Base-by-base conservation (phyloP, 2,329 filamentous ascomycete species). In the Arthrobotrys iridis region DNA sequence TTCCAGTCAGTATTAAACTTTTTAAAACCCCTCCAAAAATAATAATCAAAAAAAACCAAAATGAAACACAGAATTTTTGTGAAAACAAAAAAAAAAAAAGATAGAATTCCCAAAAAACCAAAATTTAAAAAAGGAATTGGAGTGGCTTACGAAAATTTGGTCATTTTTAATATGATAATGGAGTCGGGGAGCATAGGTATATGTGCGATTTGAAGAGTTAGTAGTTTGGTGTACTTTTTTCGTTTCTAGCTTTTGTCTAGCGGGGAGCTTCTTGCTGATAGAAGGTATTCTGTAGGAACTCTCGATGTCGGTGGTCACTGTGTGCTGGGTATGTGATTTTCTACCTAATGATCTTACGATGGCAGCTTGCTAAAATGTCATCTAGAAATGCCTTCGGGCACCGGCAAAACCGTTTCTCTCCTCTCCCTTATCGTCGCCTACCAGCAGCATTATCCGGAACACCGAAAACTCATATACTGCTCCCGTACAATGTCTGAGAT, bases 401-500 rank as follows among this genome's bases (percentile, higher is more conserved):
- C 95, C 22, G 95, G 95, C 76, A 99, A 99, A 85, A 99, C 95
- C 0, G 92, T 99, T 24, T 97, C 95, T 7, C 86, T 99, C 3
- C 85, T 99, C 46, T 97, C 95, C 0, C 87, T 99, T 79, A 99
- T 99, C 80, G 89, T 99, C 70, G 94, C 95, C 43, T 99, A 99
- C 80, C 96, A 99, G 83, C 92, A 95, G 81, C 90, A 93, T 81
- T 93, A 94, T 80, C 93, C 93, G 2, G 93, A 97, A 81, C 92
- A 95, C 80, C 87, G 96, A 66, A 99, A 99, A 83, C 88, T 99
- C 59, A 97, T 99, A 66, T 99, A 99, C 83, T 99, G 95, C 85
- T 99, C 95, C 77, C 93, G 95, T 89, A 99, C 95, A 67, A 99
- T 99, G 93, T 99, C 95, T 37, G 95, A 99, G 84, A 99, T 99